Evolutionary conservation across 495 filamentous ascomycete species (phyloP), one percentile per base, ranked within the genome.

Genomic region (Podospora tetraspora): DNA sequence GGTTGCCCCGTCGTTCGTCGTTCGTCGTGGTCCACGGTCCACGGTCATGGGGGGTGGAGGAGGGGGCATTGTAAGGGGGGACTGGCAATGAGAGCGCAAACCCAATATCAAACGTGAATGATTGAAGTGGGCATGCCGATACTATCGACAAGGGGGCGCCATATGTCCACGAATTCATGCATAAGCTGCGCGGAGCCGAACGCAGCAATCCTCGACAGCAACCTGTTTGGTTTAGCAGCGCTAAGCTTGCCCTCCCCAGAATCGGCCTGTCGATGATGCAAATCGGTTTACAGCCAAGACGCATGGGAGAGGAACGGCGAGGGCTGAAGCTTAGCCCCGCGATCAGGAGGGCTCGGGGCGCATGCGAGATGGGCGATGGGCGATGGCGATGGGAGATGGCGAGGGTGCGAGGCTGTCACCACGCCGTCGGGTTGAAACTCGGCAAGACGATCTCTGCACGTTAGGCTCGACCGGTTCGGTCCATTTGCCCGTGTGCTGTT

Each of bases 91-190:
- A 60, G 16, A 57, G 16, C 57, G 61, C n/a, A 24, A 56, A 63
- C 62, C 57, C 6, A 27, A 37, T 59, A 64, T 61, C 72, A 56
- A 69, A 64, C 43, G 52, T 62, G 32, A 37, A 59, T 23, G 63
- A 66, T 57, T 56, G 52, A 71, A 68, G 68, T 59, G 69, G 74
- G 70, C 72, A 70, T 68, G 68, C 66, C 65, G 68, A 71, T 68
- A 56, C 19, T 71, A 70, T 77, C 72, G 76, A 80, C 74, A 72
- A 73, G 78, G 74, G 73, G 43, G 1, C 16, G 72, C 71, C 68
- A 69, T 70, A 69, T 71, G 70, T 76, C 78, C 79, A 82, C 79
- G 79, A 80, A 78, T 75, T 75, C 79, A 77, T 81, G 80, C 80
- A 82, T 80, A 73, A 70, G 34, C 70, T 68, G 70, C 64, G 71